Conservation (phyloP, 345 rosid genomes). For the Pugionium cornutum region DNA sequence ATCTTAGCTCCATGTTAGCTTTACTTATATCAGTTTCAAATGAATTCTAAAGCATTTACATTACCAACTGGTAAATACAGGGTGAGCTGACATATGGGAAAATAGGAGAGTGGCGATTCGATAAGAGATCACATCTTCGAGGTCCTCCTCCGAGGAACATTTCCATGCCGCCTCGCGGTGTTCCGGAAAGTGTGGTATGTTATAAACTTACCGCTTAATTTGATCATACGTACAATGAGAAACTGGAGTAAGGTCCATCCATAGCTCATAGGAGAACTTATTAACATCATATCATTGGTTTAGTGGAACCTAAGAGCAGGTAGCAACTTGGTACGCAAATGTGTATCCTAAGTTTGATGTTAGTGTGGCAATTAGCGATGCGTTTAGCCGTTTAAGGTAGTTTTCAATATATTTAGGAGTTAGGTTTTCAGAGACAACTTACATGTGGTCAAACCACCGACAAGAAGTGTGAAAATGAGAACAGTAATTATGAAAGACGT, state of each 20-base stretch:
- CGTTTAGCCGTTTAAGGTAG: too few relatives aligned
- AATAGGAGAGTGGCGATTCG: constrained; percentile 93
- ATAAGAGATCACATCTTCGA: constrained; percentile 78
- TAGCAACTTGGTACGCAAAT: too few relatives aligned
- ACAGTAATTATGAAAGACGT: too few relatives aligned
- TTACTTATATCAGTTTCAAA: constrained; percentile 3
- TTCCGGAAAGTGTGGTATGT: constrained; percentile 96
- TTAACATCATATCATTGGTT: constrained; percentile 17
- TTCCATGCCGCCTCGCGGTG: constrained; percentile 85
- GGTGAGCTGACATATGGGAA: constrained; percentile 85
- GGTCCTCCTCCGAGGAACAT: constrained; percentile 83
- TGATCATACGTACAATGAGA: neutral
- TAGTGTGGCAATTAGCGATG: too few relatives aligned
- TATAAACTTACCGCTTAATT: neutral
- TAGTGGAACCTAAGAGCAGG: too few relatives aligned
- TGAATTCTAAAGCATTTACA: neutral
- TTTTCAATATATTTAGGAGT: too few relatives aligned
- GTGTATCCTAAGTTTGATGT: too few relatives aligned
- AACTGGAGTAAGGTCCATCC: constrained; percentile 7
- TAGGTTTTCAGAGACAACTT: too few relatives aligned
- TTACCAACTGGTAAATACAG: constrained; percentile 37
- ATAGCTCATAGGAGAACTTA: constrained; percentile 5
- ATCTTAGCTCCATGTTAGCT: neutral
- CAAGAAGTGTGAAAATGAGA: constrained; percentile 1
- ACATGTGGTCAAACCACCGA: neutral